Conservation (phyloP, 352 stramenopile species). For the Thalassiosira ordinaria region DNA sequence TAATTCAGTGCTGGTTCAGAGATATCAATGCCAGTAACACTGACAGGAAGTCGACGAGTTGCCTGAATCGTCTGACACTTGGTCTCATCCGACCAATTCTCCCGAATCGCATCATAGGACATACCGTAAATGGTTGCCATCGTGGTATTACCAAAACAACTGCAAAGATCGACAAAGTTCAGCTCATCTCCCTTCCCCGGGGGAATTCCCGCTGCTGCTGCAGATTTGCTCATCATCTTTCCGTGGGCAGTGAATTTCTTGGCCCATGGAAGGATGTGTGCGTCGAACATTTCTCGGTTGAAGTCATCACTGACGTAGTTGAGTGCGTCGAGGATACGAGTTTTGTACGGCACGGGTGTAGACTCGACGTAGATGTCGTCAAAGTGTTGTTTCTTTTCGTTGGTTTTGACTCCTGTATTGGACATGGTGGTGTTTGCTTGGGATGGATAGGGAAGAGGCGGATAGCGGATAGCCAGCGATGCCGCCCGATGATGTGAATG, state of each 20-base stretch:
- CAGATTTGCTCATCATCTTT: background rate
- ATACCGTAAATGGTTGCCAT: slow-evolving; percentile 64
- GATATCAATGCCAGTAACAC: slow-evolving; percentile 58
- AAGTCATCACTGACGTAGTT: slow-evolving; percentile 61
- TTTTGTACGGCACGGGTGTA: slow-evolving; percentile 63
- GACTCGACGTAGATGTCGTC: slow-evolving; percentile 61
- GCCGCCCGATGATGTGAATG: too few relatives aligned
- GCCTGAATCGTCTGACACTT: slow-evolving; percentile 40
- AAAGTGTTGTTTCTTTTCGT: slow-evolving; percentile 69
- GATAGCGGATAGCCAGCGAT: too few relatives aligned
- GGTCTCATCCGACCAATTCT: slow-evolving; percentile 60
- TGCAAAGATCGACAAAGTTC: slow-evolving; percentile 54
- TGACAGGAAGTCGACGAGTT: slow-evolving; percentile 16
- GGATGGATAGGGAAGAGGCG: background rate
- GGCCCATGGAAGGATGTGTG: slow-evolving; percentile 41
- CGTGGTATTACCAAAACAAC: slow-evolving; percentile 66
- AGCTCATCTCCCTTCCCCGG: slow-evolving; percentile 15
- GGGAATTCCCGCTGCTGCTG: background rate
- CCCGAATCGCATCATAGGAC: slow-evolving; percentile 56
- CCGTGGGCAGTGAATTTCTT: slow-evolving; percentile 3
- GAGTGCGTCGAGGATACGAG: slow-evolving; percentile 53
- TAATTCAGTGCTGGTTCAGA: slow-evolving; percentile 51
- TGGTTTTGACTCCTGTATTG: slow-evolving; percentile 37
- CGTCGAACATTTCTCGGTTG: slow-evolving; percentile 65
- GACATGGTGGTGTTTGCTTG: slow-evolving; percentile 13